These are phyloP conservation scores for Amaranthus palmeri DNA, from an alignment of 148 eudicot species.

Conservation along the genomic window DNA sequence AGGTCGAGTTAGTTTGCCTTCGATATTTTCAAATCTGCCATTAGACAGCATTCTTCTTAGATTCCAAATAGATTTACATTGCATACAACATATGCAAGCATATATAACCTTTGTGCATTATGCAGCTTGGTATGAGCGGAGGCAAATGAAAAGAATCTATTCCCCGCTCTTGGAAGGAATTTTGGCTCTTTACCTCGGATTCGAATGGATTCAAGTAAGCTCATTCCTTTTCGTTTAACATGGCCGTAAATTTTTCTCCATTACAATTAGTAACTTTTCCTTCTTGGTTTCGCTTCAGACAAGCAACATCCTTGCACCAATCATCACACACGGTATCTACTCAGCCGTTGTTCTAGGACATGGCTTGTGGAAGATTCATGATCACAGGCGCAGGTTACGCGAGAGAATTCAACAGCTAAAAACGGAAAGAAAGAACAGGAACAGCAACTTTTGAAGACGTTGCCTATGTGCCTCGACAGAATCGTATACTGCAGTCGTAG, in stretches of 20 bases:
- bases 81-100: neutral
- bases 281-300: conserved; percentile 40
- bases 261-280: neutral
- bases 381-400: conserved; percentile 59
- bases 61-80: no score
- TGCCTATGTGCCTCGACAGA: conserved; percentile 4
- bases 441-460: conserved; percentile 6
- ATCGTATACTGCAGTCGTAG: conserved; percentile 21
- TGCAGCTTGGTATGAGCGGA: conserved; percentile 95
- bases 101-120: neutral
- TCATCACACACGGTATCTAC: conserved; percentile 94
- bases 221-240: neutral
- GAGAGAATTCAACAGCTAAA: conserved; percentile 71
- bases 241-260: neutral
- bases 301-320: conserved; percentile 77
- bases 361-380: conserved; percentile 91
- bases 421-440: conserved; percentile 35
- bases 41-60: no score
- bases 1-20: no score
- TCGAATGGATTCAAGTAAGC: conserved; percentile 90
- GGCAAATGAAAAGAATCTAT: conserved; percentile 92
- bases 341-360: conserved; percentile 84
- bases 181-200: conserved; percentile 92
- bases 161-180: conserved; percentile 88
- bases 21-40: no score